These are phyloP conservation scores for Mycena vulgaris DNA, from an alignment of 768 basidiomycete genomes.

Conservation along the genomic window DNA sequence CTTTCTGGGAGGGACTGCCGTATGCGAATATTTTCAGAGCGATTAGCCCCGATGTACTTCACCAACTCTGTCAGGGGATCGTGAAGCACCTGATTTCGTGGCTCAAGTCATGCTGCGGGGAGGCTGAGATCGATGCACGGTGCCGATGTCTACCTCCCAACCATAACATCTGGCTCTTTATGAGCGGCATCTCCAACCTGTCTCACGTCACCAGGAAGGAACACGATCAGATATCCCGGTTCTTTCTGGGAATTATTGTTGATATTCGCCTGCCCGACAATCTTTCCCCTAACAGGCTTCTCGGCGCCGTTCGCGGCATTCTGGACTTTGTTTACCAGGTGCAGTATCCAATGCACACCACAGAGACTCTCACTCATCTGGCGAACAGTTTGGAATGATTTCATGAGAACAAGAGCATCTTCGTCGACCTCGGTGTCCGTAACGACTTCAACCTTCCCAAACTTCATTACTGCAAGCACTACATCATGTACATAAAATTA, in stretches of 20 bases:
- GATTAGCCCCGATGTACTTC: conserved; percentile 45
- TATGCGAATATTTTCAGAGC: conserved; percentile 41
- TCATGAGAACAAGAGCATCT: conserved; percentile 50
- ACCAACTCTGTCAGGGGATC: conserved; percentile 47
- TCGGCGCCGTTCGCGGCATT: conserved; percentile 44
- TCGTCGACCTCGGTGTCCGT: conserved; percentile 45
- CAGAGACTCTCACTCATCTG: conserved; percentile 41
- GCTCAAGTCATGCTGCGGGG: conserved; percentile 38
- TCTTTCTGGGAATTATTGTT: conserved; percentile 43
- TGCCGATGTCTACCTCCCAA: conserved; percentile 47
- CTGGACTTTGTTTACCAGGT: conserved; percentile 55
- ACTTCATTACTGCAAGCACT: conserved; percentile 50
- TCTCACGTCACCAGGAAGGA: conserved; percentile 45
- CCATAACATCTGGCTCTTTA: conserved; percentile 46
- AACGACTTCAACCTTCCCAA: conserved; percentile 48
- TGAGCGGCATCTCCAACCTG: conserved; percentile 47
- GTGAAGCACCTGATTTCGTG: conserved; percentile 45
- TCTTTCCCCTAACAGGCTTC: conserved; percentile 10
- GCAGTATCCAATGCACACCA: conserved; percentile 46
- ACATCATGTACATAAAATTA: conserved; percentile 34
- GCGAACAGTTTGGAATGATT: conserved; percentile 43
- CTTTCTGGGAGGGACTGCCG: conserved; percentile 46
- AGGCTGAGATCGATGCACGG: conserved; percentile 47
- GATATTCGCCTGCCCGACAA: conserved; percentile 29
- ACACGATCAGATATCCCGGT: conserved; percentile 43